A percentile compares a stretch with the other conserved stretches of the same genome.
Evolutionary conservation across 169 alveolate genomes (phyloP).

Genomic region (Eimeria praecox): DNA sequence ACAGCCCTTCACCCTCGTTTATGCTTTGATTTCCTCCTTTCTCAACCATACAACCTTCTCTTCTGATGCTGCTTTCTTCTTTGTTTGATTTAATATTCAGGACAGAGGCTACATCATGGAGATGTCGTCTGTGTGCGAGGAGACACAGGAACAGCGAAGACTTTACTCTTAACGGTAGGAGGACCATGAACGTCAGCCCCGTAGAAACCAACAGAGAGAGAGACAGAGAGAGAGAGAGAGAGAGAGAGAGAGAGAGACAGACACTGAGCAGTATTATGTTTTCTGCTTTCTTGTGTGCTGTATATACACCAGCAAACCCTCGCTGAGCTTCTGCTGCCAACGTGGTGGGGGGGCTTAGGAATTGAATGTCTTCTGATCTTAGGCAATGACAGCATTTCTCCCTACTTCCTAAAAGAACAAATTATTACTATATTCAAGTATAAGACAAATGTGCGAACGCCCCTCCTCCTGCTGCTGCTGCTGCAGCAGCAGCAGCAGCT

Average conservation of each 20-base stretch:
- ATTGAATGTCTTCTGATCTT: background rate
- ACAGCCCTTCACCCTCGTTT: no score
- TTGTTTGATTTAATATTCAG: background rate
- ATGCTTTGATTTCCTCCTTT: background rate
- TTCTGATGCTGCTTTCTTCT: slow-evolving; percentile 4
- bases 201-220: no score
- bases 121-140: slow-evolving; percentile 28
- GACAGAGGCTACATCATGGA: background rate
- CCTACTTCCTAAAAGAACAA: slow-evolving; percentile 14
- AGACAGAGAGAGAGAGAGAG: no score
- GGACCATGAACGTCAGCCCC: no score
- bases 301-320: slow-evolving; percentile 14
- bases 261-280: no score
- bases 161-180: background rate
- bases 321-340: slow-evolving; percentile 21
- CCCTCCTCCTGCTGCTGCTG: no score
- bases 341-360: background rate
- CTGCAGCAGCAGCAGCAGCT: no score
- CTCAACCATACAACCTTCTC: background rate
- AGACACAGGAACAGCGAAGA: slow-evolving; percentile 7
- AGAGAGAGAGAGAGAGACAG: no score
- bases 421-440: no score
- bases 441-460: no score
- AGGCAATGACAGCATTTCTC: slow-evolving; percentile 2
- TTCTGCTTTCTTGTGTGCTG: no score